phyloP scores from a whole-genome alignment of 2,329 filamentous ascomycete genomes.

The Fusarium pseudocircinatum region DNA sequence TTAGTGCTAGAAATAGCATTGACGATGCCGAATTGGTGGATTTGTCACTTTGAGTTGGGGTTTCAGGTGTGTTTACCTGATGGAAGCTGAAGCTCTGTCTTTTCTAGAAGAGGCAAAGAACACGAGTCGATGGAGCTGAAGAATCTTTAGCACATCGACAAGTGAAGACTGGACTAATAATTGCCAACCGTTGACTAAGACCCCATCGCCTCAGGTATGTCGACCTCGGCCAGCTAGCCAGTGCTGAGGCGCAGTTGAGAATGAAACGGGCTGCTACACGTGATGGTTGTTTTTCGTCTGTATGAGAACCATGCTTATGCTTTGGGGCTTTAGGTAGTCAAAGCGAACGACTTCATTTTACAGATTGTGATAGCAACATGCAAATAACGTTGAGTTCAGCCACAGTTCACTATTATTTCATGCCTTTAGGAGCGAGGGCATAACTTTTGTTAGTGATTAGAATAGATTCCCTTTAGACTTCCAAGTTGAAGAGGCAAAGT shows the following conservation, averaged over 20 bases:
- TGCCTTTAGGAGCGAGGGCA: too few relatives aligned
- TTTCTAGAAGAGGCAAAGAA: neutral
- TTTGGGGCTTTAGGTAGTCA: neutral
- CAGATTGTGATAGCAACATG: too few relatives aligned
- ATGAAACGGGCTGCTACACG: neutral
- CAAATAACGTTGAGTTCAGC: too few relatives aligned
- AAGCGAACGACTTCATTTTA: neutral
- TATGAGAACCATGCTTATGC: too few relatives aligned
- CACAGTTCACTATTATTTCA: too few relatives aligned
- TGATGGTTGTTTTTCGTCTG: neutral
- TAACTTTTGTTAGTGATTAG: too few relatives aligned
- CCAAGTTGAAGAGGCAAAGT: neutral
- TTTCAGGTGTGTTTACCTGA: neutral
- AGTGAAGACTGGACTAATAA: neutral
- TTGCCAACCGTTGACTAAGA: neutral
- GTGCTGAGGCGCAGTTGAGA: neutral
- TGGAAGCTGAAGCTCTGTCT: neutral
- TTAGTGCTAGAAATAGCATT: neutral
- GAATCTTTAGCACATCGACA: neutral
- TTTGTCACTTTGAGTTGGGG: neutral
- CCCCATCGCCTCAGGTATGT: neutral
- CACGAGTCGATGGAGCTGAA: neutral
- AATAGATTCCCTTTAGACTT: neutral
- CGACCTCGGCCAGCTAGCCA: neutral
- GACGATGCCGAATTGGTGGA: neutral